Conservation (phyloP, 495 filamentous ascomycete species). For the Hyaloscypha variabilis region DNA sequence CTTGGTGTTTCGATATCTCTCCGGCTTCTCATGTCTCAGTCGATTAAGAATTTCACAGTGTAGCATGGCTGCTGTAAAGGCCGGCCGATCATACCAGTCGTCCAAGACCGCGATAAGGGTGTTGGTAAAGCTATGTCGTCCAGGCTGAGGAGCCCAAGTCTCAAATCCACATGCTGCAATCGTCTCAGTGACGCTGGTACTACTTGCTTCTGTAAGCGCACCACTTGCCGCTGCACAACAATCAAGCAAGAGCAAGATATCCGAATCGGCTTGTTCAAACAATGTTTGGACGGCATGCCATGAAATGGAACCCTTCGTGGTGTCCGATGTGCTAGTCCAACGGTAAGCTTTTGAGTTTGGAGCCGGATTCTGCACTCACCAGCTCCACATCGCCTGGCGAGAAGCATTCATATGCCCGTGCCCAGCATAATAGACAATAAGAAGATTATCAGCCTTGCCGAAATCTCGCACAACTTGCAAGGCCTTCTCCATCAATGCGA, state of each 20-base stretch:
- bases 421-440: conserved; percentile 10
- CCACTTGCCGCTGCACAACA: conserved; percentile 5
- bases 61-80: conserved; percentile 7
- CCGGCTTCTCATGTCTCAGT: conserved; percentile 11
- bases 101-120: conserved; percentile 6
- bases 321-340: conserved; percentile 37
- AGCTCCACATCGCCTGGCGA: not conserved
- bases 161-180: conserved; percentile 14
- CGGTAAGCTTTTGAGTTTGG: conserved; percentile 37
- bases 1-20: not conserved
- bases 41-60: conserved; percentile 7
- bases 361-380: conserved; percentile 19
- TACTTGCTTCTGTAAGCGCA: not conserved
- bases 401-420: conserved; percentile 20
- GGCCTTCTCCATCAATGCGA: not conserved
- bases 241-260: conserved; percentile 12
- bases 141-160: conserved; percentile 4
- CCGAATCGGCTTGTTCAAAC: conserved; percentile 17
- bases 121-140: conserved; percentile 3
- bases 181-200: conserved; percentile 5
- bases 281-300: conserved; percentile 8
- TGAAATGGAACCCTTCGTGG: not conserved
- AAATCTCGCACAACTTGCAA: conserved; percentile 3
- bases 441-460: conserved; percentile 1
- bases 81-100: not conserved